Evolutionary conservation across 805 yeast genomes (phyloP), one percentile per base, ranked within the genome.

Genomic region (Cyberlindnera subsufficiens): DNA sequence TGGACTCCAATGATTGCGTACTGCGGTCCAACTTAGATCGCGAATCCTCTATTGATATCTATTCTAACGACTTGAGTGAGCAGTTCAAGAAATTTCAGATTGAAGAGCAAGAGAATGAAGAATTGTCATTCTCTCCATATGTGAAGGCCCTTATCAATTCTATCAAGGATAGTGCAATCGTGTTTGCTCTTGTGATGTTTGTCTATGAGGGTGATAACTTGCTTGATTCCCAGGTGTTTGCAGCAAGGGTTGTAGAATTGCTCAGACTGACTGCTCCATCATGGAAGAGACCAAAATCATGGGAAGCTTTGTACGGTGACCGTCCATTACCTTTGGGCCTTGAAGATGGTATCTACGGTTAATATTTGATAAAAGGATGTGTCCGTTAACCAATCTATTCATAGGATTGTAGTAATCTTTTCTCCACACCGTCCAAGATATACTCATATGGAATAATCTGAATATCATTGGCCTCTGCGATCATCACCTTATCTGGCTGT

Each of bases 141-240:
- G 46, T 42, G 2, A 27, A 46, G 5, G 51, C 49, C 2, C 29
- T 51, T 8, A 46, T 51, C 13, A 17, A 35, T 3, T 35, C 30
- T 3, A n/a, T 54, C 14, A 30, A 45, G 30, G 32, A 17, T 7
- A 25, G 40, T 32, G 42, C 53, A 18, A 54, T 55, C 8, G 58
- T 70, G 17, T 60, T 55, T n/a, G 72, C 74, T 4, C 47, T 76
- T n/a, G 75, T 77, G 10, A 68, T 77, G 15, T 80, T 72, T 58
- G 95, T 83, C 1, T 88, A 86, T 61, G 97, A 90, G 59, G 97
- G 98, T 30, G 97, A 90, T 61, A 91, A 91, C 60, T 74, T 81
- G 25, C 56, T 61, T 17, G 96, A 89, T 59, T 93, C 95, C 3
- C 67, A 67, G 35, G 47, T 57, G 9, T 61, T 83, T 46, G 79